Evolutionary conservation across 2,329 filamentous ascomycete species (phyloP).

Genomic region (Penicillium verrucosum): DNA sequence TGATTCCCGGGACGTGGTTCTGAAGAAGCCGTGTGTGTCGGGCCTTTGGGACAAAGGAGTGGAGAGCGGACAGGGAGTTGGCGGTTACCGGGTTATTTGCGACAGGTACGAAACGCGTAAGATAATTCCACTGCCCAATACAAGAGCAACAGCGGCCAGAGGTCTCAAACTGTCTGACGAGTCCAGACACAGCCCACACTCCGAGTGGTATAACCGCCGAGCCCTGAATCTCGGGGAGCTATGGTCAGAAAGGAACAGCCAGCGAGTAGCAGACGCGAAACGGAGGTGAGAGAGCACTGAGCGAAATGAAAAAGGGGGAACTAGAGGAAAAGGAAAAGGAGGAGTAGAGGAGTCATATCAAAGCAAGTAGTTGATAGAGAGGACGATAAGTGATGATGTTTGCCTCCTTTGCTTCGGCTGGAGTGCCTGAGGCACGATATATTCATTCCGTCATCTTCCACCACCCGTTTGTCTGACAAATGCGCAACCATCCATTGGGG

Average conservation of each 20-base stretch:
- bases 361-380: slow-evolving; percentile 9
- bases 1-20: neutral
- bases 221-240: slow-evolving; percentile 6
- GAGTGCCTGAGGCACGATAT: slow-evolving; percentile 8
- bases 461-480: neutral
- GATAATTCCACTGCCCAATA: slow-evolving; percentile 9
- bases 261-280: neutral
- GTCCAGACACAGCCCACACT: slow-evolving; percentile 17
- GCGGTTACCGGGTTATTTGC: neutral
- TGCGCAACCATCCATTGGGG: neutral
- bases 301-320: neutral
- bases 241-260: slow-evolving; percentile 1
- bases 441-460: slow-evolving; percentile 9
- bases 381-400: slow-evolving; percentile 24
- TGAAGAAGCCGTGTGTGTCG: neutral
- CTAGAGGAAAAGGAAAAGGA: slow-evolving; percentile 8
- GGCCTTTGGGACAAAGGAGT: slow-evolving; percentile 13
- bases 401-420: slow-evolving; percentile 17
- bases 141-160: slow-evolving; percentile 10
- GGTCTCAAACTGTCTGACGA: slow-evolving; percentile 17
- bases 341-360: slow-evolving; percentile 1
- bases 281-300: neutral
- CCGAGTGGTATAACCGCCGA: slow-evolving; percentile 19
- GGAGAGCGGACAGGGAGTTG: neutral
- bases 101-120: slow-evolving; percentile 3